phyloP scores from a whole-genome alignment of 2,329 filamentous ascomycete genomes.

The Fusarium acutatum region DNA sequence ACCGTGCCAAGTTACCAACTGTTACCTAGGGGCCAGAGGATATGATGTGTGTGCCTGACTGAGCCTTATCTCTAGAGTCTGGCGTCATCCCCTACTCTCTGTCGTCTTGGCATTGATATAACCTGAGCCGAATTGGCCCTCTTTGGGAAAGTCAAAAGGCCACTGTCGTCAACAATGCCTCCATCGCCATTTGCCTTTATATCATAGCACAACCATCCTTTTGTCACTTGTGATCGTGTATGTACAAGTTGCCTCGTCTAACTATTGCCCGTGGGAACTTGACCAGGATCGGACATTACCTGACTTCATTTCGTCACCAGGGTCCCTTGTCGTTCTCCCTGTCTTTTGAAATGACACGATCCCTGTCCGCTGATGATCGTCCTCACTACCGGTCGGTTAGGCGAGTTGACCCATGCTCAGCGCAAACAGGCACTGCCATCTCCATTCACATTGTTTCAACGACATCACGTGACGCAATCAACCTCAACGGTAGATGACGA shows the following conservation, averaged over 20 bases:
- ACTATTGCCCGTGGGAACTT: background rate
- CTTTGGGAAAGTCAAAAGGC: background rate
- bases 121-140: background rate
- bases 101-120: constrained; percentile 1
- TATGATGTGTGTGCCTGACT: constrained; percentile 7
- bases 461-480: constrained; percentile 22
- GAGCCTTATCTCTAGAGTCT: background rate
- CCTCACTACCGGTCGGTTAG: constrained; percentile 24
- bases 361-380: constrained; percentile 12
- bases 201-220: background rate
- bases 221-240: background rate
- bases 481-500: background rate
- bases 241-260: background rate
- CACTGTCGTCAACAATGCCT: background rate
- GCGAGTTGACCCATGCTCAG: constrained; percentile 11
- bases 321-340: constrained; percentile 8
- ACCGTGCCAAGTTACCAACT: constrained; percentile 16
- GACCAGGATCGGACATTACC: constrained; percentile 11
- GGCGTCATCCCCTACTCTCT: background rate
- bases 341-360: constrained; percentile 4
- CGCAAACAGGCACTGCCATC: constrained; percentile 1
- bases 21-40: background rate
- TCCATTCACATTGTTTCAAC: background rate
- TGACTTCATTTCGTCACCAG: constrained; percentile 1
- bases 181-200: background rate